Base-by-base conservation (phyloP, 2,329 filamentous ascomycete genomes). In the Cladosporium sp. region DNA sequence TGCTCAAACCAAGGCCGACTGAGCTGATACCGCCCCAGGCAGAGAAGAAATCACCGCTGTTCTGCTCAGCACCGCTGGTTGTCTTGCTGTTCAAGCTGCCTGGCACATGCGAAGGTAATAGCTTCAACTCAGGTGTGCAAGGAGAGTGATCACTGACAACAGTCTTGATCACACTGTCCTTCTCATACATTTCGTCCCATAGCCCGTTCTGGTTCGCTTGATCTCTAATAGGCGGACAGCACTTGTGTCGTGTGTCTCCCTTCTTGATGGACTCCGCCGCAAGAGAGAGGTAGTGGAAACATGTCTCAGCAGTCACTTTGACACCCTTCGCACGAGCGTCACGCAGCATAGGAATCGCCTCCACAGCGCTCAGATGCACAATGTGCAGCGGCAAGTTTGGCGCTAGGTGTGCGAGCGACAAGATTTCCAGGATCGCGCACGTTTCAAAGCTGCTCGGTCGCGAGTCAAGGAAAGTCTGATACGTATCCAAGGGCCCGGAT, bases 21-120 rank as follows among this genome's bases (percentile, higher is more conserved):
- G 91, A 95, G 4, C 92, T 94, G 74, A 99, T 97, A 18, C 95
- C 95, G 64, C 95, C 95, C 95, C 95, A 99, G 0, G 93, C 93
- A 3, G 90, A 88, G 80, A 98, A 95, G 84, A 99, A 98, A 80
- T 98, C 92, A 41, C 95, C 95, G 26, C 79, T 78, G 26, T 81
- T 79, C 47, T 79, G 75, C 1, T 79, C 74, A 11, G 80, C 81
- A 76, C 49, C 28, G 28, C 71, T 72, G 63, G 73, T 73, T 62
- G 38, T 11, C 65, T 74, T 76, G 68, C 72, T 74, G 10, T 36
- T 57, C 14, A 69, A 55, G 6, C 70, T 65, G 51, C 84, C 82
- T 15, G 84, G 86, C n/a, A 95, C 84, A 71, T 90, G 86, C 0
- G 84, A 78, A 0, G 94, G 93, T 0, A 97, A 86, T 26, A 96